phyloP scores from a whole-genome alignment of 352 stramenopile species.

The Vaucheria bursata region DNA sequence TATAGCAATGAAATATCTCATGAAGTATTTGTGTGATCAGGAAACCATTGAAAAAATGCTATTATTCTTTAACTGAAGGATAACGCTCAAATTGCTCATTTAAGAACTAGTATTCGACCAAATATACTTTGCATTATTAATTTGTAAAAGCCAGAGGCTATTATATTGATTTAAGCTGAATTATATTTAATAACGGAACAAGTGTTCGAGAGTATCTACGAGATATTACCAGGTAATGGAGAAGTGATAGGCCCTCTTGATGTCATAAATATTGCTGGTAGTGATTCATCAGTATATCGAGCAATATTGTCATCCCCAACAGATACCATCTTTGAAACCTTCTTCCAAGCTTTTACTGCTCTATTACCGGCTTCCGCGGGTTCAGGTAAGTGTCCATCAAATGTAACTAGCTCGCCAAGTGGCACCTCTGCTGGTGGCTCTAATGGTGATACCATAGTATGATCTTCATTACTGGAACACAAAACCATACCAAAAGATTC shows the following conservation, averaged over 20 bases:
- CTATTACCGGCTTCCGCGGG: conserved; percentile 50
- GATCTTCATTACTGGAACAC: conserved; percentile 50
- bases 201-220: too few relatives aligned
- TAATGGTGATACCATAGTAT: conserved; percentile 51
- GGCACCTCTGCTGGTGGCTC: conserved; percentile 30
- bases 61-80: too few relatives aligned
- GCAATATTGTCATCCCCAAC: conserved; percentile 27
- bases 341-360: conserved; percentile 50
- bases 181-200: too few relatives aligned
- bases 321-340: conserved; percentile 41
- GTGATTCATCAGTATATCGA: conserved; percentile 28
- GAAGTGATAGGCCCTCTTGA: conserved; percentile 45
- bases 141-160: too few relatives aligned
- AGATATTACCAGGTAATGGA: conserved; percentile 46
- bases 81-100: too few relatives aligned
- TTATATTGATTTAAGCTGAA: too few relatives aligned
- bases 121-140: too few relatives aligned
- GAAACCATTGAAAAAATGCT: too few relatives aligned
- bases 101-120: too few relatives aligned
- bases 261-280: conserved; percentile 50
- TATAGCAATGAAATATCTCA: too few relatives aligned
- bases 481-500: conserved; percentile 51
- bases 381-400: conserved; percentile 45
- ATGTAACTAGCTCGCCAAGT: conserved; percentile 51
- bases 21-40: too few relatives aligned